These are phyloP conservation scores for Daedalea quercina DNA, from an alignment of 768 basidiomycete genomes.

Conservation along the genomic window DNA sequence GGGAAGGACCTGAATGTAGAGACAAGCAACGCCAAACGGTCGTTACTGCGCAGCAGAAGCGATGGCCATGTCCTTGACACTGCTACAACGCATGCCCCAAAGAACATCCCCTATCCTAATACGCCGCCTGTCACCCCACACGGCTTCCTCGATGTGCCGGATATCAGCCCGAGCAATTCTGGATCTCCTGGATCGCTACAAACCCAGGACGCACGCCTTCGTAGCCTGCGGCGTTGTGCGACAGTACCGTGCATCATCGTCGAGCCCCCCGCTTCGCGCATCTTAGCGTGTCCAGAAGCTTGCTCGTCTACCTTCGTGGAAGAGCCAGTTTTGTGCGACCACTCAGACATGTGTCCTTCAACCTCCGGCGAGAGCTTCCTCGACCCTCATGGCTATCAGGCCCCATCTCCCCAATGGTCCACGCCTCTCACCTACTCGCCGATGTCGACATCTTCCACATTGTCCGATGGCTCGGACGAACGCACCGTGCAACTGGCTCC, in stretches of 20 bases:
- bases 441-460: slow-evolving; percentile 20
- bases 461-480: slow-evolving; percentile 22
- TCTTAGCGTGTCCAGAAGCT: background rate
- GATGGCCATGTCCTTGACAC: slow-evolving; percentile 9
- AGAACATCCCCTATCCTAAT: background rate
- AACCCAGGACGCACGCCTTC: background rate
- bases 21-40: background rate
- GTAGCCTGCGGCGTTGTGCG: background rate
- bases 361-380: background rate
- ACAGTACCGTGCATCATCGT: background rate
- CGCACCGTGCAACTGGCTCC: slow-evolving; percentile 17
- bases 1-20: slow-evolving; percentile 47
- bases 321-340: background rate
- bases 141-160: background rate
- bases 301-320: background rate
- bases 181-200: background rate
- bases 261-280: background rate
- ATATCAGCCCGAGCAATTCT: background rate
- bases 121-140: background rate
- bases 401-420: slow-evolving; percentile 16
- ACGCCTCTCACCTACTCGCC: slow-evolving; percentile 24
- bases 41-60: slow-evolving; percentile 16
- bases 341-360: background rate
- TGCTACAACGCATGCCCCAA: background rate
- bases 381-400: slow-evolving; percentile 7